Conservation (phyloP, 495 filamentous ascomycete genomes). For the Daldinia grandis region DNA sequence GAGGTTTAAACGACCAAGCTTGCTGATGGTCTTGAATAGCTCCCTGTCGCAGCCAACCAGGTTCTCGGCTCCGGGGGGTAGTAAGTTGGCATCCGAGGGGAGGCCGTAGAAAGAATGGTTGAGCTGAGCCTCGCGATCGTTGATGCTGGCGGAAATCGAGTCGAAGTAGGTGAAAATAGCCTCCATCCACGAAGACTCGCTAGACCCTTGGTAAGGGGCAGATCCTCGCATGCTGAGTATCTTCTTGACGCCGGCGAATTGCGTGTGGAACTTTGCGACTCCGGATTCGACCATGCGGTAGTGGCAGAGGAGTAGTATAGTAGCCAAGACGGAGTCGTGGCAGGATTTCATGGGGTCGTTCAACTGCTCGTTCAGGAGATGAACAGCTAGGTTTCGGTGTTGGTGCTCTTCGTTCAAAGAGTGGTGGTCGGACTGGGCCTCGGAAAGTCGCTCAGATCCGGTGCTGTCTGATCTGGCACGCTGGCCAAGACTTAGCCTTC, state of each 20-base stretch:
- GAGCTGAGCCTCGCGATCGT: constrained; percentile 90
- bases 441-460: constrained; percentile 44
- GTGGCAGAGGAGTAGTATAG: constrained; percentile 85
- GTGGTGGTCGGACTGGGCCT: constrained; percentile 55
- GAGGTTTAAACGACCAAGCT: constrained; percentile 86
- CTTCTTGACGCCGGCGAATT: constrained; percentile 94
- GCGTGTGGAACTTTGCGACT: constrained; percentile 88
- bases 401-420: constrained; percentile 77
- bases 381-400: constrained; percentile 83
- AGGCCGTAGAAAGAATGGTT: constrained; percentile 69
- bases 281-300: constrained; percentile 95
- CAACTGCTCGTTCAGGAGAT: constrained; percentile 82
- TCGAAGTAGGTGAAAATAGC: constrained; percentile 97
- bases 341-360: constrained; percentile 75
- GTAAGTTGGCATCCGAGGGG: constrained; percentile 74
- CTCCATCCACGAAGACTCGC: constrained; percentile 83
- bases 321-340: constrained; percentile 89
- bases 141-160: constrained; percentile 90
- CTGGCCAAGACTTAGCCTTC: constrained; percentile 62
- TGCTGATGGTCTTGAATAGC: constrained; percentile 78
- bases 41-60: constrained; percentile 85
- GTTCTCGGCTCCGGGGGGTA: constrained; percentile 69
- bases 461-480: constrained; percentile 51
- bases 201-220: constrained; percentile 70
- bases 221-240: constrained; percentile 82